These are phyloP conservation scores for Boechera divaricarpa DNA, from an alignment of 345 rosid genomes.

Conservation along the genomic window DNA sequence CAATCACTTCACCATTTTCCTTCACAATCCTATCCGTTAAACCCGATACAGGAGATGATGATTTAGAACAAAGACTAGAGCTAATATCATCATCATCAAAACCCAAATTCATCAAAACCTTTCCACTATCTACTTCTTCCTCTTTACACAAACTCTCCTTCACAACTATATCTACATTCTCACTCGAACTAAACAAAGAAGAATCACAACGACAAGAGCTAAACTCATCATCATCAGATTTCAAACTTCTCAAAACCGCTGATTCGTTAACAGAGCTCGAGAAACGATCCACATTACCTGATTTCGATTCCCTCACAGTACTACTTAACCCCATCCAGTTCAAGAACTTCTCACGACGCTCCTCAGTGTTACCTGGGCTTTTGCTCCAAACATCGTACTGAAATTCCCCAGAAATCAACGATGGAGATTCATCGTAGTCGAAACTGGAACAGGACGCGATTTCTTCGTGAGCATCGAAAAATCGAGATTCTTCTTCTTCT, in stretches of 20 bases:
- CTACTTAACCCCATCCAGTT: conserved; percentile 60
- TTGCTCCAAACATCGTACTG: conserved; percentile 67
- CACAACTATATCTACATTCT: conserved; percentile 29
- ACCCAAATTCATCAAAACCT: conserved; percentile 54
- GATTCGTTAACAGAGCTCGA: conserved; percentile 47
- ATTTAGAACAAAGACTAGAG: conserved; percentile 53
- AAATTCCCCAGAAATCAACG: conserved; percentile 38
- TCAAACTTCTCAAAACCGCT: conserved; percentile 53
- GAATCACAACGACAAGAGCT: conserved; percentile 56
- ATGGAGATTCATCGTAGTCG: conserved; percentile 21
- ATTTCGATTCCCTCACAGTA: background rate
- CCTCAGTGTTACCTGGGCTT: conserved; percentile 62
- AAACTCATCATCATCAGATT: conserved; percentile 63
- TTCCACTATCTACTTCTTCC: conserved; percentile 52
- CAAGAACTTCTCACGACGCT: conserved; percentile 64
- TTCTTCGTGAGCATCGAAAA: conserved; percentile 79
- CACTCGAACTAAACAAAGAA: conserved; percentile 38
- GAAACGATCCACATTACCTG: conserved; percentile 41
- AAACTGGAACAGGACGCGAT: conserved; percentile 49
- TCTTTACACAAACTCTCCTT: conserved; percentile 31
- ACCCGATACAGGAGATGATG: conserved; percentile 40
- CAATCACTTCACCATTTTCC: conserved; percentile 17
- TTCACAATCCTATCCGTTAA: conserved; percentile 23
- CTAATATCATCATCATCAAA: conserved; percentile 48
- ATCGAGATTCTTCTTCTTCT: conserved; percentile 67